Percentiles rank a stretch among this genome's conserved stretches.
These are phyloP conservation scores for Kandelia obovata DNA, from an alignment of 345 rosid species.

Conservation along the genomic window DNA sequence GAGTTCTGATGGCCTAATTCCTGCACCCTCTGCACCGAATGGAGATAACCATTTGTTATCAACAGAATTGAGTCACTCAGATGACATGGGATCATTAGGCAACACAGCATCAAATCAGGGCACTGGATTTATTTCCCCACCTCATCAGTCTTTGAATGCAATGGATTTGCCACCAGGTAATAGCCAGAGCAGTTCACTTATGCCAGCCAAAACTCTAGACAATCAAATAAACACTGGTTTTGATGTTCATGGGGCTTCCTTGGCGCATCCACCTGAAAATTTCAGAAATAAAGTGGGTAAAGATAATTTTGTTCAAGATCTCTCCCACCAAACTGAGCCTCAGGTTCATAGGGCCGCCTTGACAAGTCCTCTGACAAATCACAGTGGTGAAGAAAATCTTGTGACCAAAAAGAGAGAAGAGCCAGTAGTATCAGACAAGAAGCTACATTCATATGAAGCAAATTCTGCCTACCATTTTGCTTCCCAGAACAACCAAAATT, in stretches of 20 bases:
- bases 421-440: conserved; percentile 19
- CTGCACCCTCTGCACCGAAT: conserved; percentile 14
- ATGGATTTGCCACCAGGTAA: conserved; percentile 52
- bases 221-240: conserved; percentile 24
- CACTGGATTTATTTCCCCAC: conserved; percentile 21
- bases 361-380: not conserved
- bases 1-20: conserved; percentile 7
- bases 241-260: conserved; percentile 15
- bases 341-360: not conserved
- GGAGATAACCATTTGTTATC: conserved; percentile 23
- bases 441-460: conserved; percentile 16
- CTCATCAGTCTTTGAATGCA: conserved; percentile 21
- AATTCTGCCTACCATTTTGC: conserved; percentile 25
- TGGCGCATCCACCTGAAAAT: conserved; percentile 9
- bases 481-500: conserved; percentile 37
- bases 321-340: not conserved
- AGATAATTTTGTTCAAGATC: not conserved
- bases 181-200: conserved; percentile 23
- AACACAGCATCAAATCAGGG: conserved; percentile 15
- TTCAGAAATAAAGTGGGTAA: conserved; percentile 7
- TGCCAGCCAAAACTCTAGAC: conserved; percentile 29
- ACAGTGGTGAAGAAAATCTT: conserved; percentile 5
- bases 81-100: conserved; percentile 25
- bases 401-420: conserved; percentile 19
- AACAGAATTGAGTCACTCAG: conserved; percentile 28